phyloP scores from a whole-genome alignment of 768 basidiomycete species.

The Russula emetica region DNA sequence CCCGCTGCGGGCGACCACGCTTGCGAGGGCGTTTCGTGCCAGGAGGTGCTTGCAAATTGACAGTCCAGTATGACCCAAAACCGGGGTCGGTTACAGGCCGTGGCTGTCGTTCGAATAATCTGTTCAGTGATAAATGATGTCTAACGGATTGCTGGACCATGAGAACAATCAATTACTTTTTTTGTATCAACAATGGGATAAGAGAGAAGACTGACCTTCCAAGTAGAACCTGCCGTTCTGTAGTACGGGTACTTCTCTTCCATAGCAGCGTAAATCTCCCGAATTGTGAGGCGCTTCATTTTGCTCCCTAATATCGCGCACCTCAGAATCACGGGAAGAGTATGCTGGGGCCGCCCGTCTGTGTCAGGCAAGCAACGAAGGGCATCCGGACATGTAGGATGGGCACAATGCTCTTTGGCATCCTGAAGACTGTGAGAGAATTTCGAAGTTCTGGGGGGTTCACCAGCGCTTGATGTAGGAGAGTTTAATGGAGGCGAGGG shows the following conservation, averaged over 20 bases:
- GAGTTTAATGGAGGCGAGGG: conserved; percentile 20
- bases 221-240: conserved; percentile 72
- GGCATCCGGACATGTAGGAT: conserved; percentile 74
- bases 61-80: conserved; percentile 87
- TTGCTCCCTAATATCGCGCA: conserved; percentile 79
- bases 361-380: conserved; percentile 76
- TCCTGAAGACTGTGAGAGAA: background rate
- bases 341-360: conserved; percentile 74
- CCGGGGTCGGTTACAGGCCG: conserved; percentile 82
- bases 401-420: conserved; percentile 49
- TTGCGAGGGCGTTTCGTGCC: conserved; percentile 84
- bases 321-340: conserved; percentile 77
- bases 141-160: conserved; percentile 73
- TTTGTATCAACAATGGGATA: background rate
- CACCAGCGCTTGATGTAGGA: conserved; percentile 19
- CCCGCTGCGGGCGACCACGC: conserved; percentile 60
- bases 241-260: conserved; percentile 82
- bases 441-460: conserved; percentile 3
- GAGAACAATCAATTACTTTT: background rate
- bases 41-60: conserved; percentile 79
- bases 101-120: conserved; percentile 76
- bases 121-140: conserved; percentile 78
- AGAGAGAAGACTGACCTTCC: conserved; percentile 56
- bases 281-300: conserved; percentile 70
- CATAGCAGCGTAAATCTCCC: conserved; percentile 84